A percentile compares a stretch with the other conserved stretches of the same genome.
Evolutionary conservation across 495 filamentous ascomycete species (phyloP).

Genomic region (Penicillium longicatenatum): DNA sequence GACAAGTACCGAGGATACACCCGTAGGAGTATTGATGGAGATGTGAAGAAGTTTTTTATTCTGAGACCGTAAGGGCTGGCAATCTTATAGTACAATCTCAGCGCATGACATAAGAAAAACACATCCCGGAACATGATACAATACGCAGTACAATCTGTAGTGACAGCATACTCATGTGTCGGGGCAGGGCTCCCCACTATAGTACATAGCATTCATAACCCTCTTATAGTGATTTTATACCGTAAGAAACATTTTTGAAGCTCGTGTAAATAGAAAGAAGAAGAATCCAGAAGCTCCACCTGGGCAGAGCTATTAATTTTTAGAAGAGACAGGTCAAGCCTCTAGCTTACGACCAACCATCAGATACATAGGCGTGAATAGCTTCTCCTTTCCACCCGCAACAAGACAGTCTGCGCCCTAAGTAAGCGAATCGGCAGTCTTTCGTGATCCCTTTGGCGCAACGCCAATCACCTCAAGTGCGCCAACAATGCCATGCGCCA

Average conservation of each 20-base stretch:
- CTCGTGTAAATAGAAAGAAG: not conserved
- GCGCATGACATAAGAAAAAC: too few relatives aligned
- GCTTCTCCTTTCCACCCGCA: constrained; percentile 78
- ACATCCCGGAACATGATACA: too few relatives aligned
- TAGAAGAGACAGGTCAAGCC: constrained; percentile 27
- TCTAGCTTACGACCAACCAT: constrained; percentile 87
- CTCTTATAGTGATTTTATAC: not conserved
- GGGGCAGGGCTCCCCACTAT: too few relatives aligned
- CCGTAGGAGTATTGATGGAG: too few relatives aligned
- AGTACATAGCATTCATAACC: too few relatives aligned
- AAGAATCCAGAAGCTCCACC: not conserved
- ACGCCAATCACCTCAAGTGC: constrained; percentile 69
- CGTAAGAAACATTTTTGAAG: not conserved
- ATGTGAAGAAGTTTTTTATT: too few relatives aligned
- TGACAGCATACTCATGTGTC: too few relatives aligned
- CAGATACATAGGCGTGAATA: constrained; percentile 97
- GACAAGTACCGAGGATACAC: too few relatives aligned
- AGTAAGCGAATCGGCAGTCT: constrained; percentile 85
- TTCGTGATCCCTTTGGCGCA: constrained; percentile 80
- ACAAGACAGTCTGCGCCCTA: constrained; percentile 82
- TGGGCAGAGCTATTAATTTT: constrained; percentile 18
- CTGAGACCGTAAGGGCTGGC: too few relatives aligned
- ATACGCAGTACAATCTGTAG: too few relatives aligned
- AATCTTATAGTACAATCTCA: too few relatives aligned
- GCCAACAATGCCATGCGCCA: constrained; percentile 57